Conservation (phyloP, 805 yeast species). For the Kuraishia floccosa region DNA sequence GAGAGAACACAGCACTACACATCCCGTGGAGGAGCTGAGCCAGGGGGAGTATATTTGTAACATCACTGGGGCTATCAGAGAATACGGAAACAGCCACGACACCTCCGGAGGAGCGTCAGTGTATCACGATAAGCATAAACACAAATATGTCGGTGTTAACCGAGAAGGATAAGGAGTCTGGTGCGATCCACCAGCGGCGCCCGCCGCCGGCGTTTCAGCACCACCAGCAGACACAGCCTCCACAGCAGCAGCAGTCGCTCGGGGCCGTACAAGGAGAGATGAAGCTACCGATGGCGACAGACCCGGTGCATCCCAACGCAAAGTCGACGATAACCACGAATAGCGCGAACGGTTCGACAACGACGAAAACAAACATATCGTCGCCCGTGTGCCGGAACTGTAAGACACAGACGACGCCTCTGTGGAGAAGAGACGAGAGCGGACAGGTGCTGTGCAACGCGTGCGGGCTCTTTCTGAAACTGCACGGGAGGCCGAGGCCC, state of each 20-base stretch:
- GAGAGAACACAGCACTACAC: no score
- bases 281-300: background rate
- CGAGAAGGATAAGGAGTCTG: no score
- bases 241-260: constrained; percentile 1
- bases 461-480: constrained; percentile 78
- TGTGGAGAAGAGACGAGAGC: constrained; percentile 91
- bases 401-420: constrained; percentile 84
- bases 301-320: constrained; percentile 47
- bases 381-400: constrained; percentile 82
- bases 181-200: background rate
- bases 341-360: constrained; percentile 47
- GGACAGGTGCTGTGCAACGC: constrained; percentile 92
- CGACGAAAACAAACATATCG: constrained; percentile 51
- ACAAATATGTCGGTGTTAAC: background rate
- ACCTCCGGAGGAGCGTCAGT: no score
- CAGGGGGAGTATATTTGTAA: no score
- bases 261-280: background rate
- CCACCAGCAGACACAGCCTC: background rate
- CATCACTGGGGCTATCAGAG: no score
- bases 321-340: constrained; percentile 44
- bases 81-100: no score
- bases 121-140: no score
- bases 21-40: no score
- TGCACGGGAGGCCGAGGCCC: constrained; percentile 91
- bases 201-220: background rate